Percentiles rank a stretch among this genome's conserved stretches.
Conservation (phyloP, 306 rosid species). For the Cicer pinnatifidum region DNA sequence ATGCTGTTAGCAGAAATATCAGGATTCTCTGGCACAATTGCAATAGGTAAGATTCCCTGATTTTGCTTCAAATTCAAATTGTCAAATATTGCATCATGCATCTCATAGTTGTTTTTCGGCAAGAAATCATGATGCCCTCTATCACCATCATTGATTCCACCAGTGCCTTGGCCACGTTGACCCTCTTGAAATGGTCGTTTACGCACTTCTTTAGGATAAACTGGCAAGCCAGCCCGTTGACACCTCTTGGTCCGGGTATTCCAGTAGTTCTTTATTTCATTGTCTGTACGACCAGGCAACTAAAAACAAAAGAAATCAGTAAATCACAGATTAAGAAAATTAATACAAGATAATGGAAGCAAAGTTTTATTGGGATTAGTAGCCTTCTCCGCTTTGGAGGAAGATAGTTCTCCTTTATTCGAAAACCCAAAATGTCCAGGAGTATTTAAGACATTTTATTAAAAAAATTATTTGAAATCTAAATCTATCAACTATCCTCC, state of each 20-base stretch:
- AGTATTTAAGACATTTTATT: slow-evolving; percentile 23
- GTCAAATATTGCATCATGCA: slow-evolving; percentile 66
- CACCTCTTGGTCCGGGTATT: slow-evolving; percentile 91
- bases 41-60: slow-evolving; percentile 57
- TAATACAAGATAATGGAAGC: slow-evolving; percentile 14
- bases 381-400: slow-evolving; percentile 13
- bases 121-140: slow-evolving; percentile 54
- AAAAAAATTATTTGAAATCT: neutral
- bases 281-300: slow-evolving; percentile 98
- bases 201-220: slow-evolving; percentile 81
- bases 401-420: slow-evolving; percentile 12
- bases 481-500: neutral
- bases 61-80: slow-evolving; percentile 59
- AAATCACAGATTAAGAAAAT: slow-evolving; percentile 19
- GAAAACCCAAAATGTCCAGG: slow-evolving; percentile 3
- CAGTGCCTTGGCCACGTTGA: slow-evolving; percentile 55
- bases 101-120: slow-evolving; percentile 56
- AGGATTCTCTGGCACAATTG: slow-evolving; percentile 53
- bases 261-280: slow-evolving; percentile 98
- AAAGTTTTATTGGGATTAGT: neutral
- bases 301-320: slow-evolving; percentile 51
- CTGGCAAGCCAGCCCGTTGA: slow-evolving; percentile 87
- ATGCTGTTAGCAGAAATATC: slow-evolving; percentile 53
- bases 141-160: slow-evolving; percentile 55
- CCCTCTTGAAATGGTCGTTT: slow-evolving; percentile 59